phyloP scores from a whole-genome alignment of 805 yeast species.

The Candida ponderosae region DNA sequence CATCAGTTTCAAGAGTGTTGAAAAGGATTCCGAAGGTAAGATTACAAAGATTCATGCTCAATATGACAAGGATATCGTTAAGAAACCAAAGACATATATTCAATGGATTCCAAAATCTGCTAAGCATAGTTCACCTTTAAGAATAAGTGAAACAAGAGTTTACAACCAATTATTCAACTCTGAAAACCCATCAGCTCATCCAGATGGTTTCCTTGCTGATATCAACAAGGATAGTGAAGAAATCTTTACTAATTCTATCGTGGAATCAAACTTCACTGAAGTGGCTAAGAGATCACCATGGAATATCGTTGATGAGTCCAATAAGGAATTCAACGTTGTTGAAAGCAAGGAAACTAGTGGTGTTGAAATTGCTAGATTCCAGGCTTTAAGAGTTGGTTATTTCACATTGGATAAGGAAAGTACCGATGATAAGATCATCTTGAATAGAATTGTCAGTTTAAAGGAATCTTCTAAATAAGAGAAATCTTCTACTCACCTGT shows the following conservation, averaged over 20 bases:
- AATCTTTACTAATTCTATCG: constrained; percentile 52
- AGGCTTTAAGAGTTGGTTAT: constrained; percentile 94
- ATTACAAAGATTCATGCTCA: constrained; percentile 67
- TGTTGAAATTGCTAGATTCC: constrained; percentile 89
- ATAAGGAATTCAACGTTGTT: constrained; percentile 58
- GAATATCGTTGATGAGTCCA: constrained; percentile 49
- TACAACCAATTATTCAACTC: constrained; percentile 83
- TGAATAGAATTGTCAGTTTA: constrained; percentile 89
- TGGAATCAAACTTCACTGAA: constrained; percentile 72
- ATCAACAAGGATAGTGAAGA: constrained; percentile 75
- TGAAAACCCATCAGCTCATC: constrained; percentile 84
- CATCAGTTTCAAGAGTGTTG: constrained; percentile 61
- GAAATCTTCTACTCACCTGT: neutral
- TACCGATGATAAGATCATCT: constrained; percentile 48
- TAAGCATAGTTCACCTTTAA: constrained; percentile 54
- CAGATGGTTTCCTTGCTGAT: constrained; percentile 83
- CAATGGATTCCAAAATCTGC: constrained; percentile 88
- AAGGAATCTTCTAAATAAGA: constrained; percentile 59
- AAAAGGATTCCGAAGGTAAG: constrained; percentile 53
- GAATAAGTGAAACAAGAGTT: constrained; percentile 69
- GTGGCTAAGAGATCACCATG: constrained; percentile 69
- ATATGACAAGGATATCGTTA: constrained; percentile 57
- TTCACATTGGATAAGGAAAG: constrained; percentile 85
- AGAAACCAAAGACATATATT: constrained; percentile 83
- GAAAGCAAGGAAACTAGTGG: constrained; percentile 52